Conservation (phyloP, 768 basidiomycete genomes). For the Leccinum olivaceopallidum region DNA sequence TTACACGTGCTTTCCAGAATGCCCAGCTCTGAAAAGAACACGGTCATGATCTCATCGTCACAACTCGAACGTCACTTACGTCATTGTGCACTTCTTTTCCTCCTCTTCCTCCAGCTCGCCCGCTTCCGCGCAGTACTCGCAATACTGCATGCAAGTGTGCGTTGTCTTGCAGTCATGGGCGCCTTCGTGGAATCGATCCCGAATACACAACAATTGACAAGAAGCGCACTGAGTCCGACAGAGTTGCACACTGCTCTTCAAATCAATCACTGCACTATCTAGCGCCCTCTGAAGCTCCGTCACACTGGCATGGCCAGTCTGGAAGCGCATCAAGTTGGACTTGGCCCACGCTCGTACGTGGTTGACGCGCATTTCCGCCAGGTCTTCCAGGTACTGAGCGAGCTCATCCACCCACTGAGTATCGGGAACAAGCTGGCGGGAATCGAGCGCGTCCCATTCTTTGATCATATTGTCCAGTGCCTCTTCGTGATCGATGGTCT, state of each 20-base stretch:
- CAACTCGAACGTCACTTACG: slow-evolving; percentile 36
- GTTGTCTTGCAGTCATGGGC: slow-evolving; percentile 51
- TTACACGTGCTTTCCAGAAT: slow-evolving; percentile 55
- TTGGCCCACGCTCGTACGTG: slow-evolving; percentile 53
- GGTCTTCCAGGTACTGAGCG: slow-evolving; percentile 38
- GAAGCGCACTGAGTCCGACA: slow-evolving; percentile 48
- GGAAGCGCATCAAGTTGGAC: slow-evolving; percentile 50
- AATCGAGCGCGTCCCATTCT: slow-evolving; percentile 33
- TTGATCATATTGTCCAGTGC: slow-evolving; percentile 17
- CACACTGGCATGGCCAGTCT: slow-evolving; percentile 44
- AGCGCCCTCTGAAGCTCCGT: slow-evolving; percentile 44
- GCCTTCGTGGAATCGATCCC: slow-evolving; percentile 44
- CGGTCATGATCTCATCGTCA: not conserved
- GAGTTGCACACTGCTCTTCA: slow-evolving; percentile 50
- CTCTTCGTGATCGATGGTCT: slow-evolving; percentile 15
- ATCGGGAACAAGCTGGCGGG: slow-evolving; percentile 40
- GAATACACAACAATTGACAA: slow-evolving; percentile 53
- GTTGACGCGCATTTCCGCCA: slow-evolving; percentile 45
- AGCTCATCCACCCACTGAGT: slow-evolving; percentile 43
- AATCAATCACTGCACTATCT: slow-evolving; percentile 43
- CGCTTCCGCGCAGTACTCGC: slow-evolving; percentile 42
- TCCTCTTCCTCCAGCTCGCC: slow-evolving; percentile 34
- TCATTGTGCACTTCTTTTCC: slow-evolving; percentile 42
- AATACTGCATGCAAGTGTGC: slow-evolving; percentile 46
- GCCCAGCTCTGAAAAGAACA: slow-evolving; percentile 47